phyloP scores from a whole-genome alignment of 176 grass and related monocot genomes.

The Aegilops sharonensis region DNA sequence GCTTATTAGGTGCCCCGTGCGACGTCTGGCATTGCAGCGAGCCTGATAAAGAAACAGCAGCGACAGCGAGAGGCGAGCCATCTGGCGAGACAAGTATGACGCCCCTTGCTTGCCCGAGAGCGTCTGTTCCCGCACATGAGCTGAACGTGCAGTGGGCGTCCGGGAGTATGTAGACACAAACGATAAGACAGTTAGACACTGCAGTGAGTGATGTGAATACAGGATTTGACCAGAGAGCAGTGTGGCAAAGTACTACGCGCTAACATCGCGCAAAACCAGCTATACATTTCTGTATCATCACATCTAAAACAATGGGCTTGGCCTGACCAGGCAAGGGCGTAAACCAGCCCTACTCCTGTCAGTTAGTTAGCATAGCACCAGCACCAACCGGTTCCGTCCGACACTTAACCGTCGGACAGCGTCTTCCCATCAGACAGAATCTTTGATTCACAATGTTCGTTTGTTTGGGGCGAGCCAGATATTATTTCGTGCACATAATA shows the following conservation, averaged over 20 bases:
- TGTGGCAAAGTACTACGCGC: not conserved
- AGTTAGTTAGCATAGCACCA: not conserved
- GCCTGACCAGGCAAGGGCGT: not conserved
- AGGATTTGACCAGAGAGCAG: not conserved
- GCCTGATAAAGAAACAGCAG: constrained; percentile 20
- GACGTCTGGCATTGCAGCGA: not conserved
- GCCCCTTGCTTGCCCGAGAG: no score
- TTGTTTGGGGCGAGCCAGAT: not conserved
- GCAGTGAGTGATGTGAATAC: not conserved
- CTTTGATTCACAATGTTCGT: not conserved
- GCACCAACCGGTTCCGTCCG: not conserved
- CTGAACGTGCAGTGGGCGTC: not conserved
- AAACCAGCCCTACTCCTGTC: not conserved
- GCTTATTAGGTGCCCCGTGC: constrained; percentile 17
- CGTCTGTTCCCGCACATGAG: no score
- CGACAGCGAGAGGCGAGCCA: no score
- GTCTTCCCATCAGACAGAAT: not conserved
- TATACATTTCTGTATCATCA: no score
- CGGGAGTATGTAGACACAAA: not conserved
- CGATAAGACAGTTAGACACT: not conserved
- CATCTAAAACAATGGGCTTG: not conserved
- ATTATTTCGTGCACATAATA: not conserved
- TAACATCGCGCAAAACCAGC: no score
- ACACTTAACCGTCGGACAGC: not conserved
- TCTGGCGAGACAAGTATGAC: no score